Evolutionary conservation across 352 stramenopile species (phyloP).

Genomic region (Globisporangium irregulare): DNA sequence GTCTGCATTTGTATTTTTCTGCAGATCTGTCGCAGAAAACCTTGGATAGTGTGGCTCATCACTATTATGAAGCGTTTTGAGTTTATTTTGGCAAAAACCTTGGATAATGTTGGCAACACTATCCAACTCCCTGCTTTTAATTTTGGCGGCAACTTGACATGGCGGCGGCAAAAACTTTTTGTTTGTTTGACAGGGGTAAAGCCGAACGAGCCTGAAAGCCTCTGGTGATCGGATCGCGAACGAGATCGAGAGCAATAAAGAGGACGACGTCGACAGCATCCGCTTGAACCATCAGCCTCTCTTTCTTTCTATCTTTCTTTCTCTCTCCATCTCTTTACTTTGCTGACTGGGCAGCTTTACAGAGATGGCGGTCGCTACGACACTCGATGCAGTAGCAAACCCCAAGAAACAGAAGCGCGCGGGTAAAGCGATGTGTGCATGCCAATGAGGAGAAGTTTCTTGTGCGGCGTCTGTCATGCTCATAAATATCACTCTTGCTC

Average conservation of each 20-base stretch:
- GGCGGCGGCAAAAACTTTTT: conserved; percentile 1
- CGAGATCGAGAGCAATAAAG: background rate
- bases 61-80: background rate
- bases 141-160: background rate
- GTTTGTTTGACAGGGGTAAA: background rate
- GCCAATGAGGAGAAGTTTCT: background rate
- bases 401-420: conserved; percentile 18
- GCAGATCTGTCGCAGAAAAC: background rate
- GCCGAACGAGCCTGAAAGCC: background rate
- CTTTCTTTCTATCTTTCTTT: too few species aligned
- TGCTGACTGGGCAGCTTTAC: background rate
- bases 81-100: background rate
- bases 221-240: background rate
- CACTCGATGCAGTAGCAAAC: background rate
- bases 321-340: too few species aligned
- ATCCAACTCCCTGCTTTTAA: background rate
- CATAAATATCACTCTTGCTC: background rate
- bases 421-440: background rate
- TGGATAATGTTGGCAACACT: background rate
- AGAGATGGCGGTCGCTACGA: conserved; percentile 5
- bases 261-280: background rate
- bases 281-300: background rate
- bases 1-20: background rate
- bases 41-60: background rate
- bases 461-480: background rate